These are phyloP conservation scores for Ocimum tenuiflorum DNA, from an alignment of 257 asterid genomes.

Conservation along the genomic window DNA sequence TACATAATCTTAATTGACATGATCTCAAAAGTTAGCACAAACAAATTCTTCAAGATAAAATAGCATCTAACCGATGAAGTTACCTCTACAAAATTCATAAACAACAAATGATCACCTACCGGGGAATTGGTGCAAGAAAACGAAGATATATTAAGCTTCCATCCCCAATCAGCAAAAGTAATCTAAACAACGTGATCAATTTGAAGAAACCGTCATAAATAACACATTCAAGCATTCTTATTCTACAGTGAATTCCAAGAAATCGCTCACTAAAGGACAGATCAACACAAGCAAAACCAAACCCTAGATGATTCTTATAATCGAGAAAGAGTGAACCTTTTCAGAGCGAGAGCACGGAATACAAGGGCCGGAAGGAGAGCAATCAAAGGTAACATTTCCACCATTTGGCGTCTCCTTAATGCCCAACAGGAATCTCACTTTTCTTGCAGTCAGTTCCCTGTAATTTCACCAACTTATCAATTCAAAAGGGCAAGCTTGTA, in stretches of 20 bases:
- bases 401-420: slow-evolving; percentile 78
- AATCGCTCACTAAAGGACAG: slow-evolving; percentile 1
- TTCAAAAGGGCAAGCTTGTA: slow-evolving; percentile 5
- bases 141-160: not conserved
- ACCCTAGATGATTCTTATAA: not conserved
- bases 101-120: not conserved
- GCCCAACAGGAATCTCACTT: slow-evolving; percentile 53
- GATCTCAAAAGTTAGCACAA: not conserved
- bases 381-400: slow-evolving; percentile 73
- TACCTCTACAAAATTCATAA: not conserved
- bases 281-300: slow-evolving; percentile 5
- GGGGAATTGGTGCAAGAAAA: not conserved
- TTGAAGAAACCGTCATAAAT: not conserved
- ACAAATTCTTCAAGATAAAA: not conserved
- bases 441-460: slow-evolving; percentile 28
- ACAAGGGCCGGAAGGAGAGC: slow-evolving; percentile 98
- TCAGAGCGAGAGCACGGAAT: slow-evolving; percentile 79
- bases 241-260: not conserved
- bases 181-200: not conserved
- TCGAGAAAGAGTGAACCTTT: slow-evolving; percentile 42
- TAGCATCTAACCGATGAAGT: not conserved
- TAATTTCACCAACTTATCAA: slow-evolving; percentile 4
- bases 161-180: not conserved
- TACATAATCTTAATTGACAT: not conserved
- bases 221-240: not conserved